Evolutionary conservation across 345 rosid species (phyloP).

Genomic region (Dipteronia sinensis): DNA sequence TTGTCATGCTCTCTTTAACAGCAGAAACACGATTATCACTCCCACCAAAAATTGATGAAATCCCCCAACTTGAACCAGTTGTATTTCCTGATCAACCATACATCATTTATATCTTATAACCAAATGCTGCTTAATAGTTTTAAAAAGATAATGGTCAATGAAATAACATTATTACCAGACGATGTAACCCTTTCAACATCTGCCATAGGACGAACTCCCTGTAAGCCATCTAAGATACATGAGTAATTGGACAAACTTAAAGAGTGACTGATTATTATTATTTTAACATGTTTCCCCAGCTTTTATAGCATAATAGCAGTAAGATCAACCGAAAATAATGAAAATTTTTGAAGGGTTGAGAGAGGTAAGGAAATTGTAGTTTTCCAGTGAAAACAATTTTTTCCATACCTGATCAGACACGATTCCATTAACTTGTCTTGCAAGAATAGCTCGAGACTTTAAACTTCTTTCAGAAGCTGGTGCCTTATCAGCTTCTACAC

Average conservation of each 20-base stretch:
- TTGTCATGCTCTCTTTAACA: conserved; percentile 58
- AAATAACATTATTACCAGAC: conserved; percentile 54
- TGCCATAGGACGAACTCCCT: conserved; percentile 60
- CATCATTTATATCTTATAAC: background rate
- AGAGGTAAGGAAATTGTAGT: background rate
- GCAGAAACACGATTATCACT: conserved; percentile 55
- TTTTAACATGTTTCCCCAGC: conserved; percentile 14
- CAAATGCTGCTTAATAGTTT: background rate
- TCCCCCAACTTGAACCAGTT: conserved; percentile 80
- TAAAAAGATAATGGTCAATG: background rate
- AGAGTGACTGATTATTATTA: background rate
- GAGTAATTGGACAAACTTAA: conserved; percentile 9
- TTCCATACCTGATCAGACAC: conserved; percentile 79
- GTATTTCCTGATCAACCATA: conserved; percentile 42
- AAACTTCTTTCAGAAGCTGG: conserved; percentile 62
- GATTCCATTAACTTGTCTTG: conserved; percentile 84
- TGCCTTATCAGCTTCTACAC: conserved; percentile 74
- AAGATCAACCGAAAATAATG: conserved; percentile 2
- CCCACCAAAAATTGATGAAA: conserved; percentile 88
- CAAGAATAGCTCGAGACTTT: conserved; percentile 79
- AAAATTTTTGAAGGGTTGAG: background rate
- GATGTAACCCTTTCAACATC: conserved; percentile 68
- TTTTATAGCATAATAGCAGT: background rate
- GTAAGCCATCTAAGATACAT: conserved; percentile 8
- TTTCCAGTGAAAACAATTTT: conserved; percentile 13